Evolutionary conservation across 148 eudicot species (phyloP).

Genomic region (Dianthus caryophyllus): DNA sequence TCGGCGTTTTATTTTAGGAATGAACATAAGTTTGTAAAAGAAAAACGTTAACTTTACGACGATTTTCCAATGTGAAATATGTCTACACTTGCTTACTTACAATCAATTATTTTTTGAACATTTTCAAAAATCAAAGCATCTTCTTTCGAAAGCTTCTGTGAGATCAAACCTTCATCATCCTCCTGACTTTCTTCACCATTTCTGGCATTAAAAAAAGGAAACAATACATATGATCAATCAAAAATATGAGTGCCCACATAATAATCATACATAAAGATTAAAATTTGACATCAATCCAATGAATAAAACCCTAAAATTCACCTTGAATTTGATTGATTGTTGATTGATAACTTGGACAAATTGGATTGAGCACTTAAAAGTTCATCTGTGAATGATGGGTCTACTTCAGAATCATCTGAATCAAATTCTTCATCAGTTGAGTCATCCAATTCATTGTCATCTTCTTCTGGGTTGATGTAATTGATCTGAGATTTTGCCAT

Average conservation of each 20-base stretch:
- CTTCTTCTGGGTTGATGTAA: neutral
- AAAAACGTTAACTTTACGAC: neutral
- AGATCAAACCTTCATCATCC: conserved; percentile 15
- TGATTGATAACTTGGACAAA: conserved; percentile 18
- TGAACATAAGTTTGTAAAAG: too few species aligned
- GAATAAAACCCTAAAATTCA: neutral
- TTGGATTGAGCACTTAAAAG: conserved; percentile 29
- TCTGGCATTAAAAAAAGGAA: neutral
- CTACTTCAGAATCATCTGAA: conserved; percentile 56
- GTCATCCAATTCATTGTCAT: conserved; percentile 22
- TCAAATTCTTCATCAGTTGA: conserved; percentile 24
- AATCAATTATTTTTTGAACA: conserved; percentile 44
- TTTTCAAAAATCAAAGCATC: conserved; percentile 42
- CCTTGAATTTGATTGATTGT: conserved; percentile 1
- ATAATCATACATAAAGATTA: neutral
- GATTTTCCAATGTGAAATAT: neutral
- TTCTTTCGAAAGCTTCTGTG: conserved; percentile 28
- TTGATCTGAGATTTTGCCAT: conserved; percentile 15
- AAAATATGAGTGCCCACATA: neutral
- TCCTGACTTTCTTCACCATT: neutral
- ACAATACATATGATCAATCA: neutral
- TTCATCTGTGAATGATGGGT: conserved; percentile 40
- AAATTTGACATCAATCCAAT: neutral
- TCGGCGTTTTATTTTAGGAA: too few species aligned
- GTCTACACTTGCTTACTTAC: conserved; percentile 24